phyloP scores from a whole-genome alignment of 768 basidiomycete species.

The Lactarius hengduanensis region DNA sequence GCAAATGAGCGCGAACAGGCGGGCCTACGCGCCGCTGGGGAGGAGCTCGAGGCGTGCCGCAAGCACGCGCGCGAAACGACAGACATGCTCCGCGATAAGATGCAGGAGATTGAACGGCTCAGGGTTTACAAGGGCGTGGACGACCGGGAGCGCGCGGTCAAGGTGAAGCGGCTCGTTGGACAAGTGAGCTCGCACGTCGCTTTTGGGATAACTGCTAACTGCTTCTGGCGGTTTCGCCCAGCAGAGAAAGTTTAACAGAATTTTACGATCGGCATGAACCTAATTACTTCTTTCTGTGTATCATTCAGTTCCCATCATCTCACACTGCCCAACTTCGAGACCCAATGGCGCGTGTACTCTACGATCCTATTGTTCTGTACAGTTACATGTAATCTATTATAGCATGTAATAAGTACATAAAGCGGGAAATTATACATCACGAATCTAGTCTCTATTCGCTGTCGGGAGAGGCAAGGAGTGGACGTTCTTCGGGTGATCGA shows the following conservation, averaged over 20 bases:
- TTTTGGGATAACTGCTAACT: neutral
- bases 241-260: constrained; percentile 3
- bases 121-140: constrained; percentile 65
- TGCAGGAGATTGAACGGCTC: constrained; percentile 68
- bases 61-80: constrained; percentile 58
- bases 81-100: constrained; percentile 64
- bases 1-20: constrained; percentile 30
- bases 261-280: neutral
- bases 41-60: constrained; percentile 49
- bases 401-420: no score
- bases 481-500: neutral
- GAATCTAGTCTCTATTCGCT: constrained; percentile 8
- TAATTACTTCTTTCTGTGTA: no score
- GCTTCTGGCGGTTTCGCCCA: neutral
- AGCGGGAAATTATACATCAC: neutral
- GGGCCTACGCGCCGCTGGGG: constrained; percentile 43
- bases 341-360: neutral
- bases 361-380: neutral
- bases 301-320: neutral
- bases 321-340: neutral
- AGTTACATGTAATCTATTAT: constrained; percentile 3
- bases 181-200: constrained; percentile 11
- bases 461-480: constrained; percentile 29
- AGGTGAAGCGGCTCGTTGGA: constrained; percentile 20
- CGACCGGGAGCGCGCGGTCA: constrained; percentile 38